Base-by-base conservation (phyloP, 345 rosid species). In the Melaleuca quinquenervia region DNA sequence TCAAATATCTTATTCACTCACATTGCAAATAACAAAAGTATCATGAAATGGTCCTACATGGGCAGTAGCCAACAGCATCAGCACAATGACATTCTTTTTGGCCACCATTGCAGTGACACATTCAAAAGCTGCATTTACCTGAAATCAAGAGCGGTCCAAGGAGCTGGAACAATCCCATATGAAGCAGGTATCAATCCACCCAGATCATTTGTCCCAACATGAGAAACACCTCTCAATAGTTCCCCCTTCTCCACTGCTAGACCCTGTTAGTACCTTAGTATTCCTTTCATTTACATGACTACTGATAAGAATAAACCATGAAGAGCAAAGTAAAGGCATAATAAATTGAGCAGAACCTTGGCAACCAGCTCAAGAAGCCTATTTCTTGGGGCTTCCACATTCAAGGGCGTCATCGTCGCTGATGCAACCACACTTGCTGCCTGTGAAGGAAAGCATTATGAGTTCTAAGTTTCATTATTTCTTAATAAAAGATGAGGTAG, bases 241-340 rank as follows among this genome's bases (percentile, higher is more conserved):
- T 94, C 98, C 3, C 95, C 94, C 75, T 92, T 96, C 90, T 95
- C 98, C 87, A 90, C 95, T 87, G 98, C 94, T 86, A 96, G 93
- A 92, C 98, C 98, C 98, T 95, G 95, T 90, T 86, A 88, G 90
- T 89, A 87, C 83, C 88, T 90, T 86, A 92, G 91, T 84, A 88
- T 80, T 20, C 56, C 82, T 52, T 83, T 50, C 64, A 45, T 55
- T 83, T 52, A 52, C 53, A 6, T 16, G 53, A 70, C 48, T 2
- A 32, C 48, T 3, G 78, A 70, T 8, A 18, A 70, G 78, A 70
- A 32, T 64, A 82, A 82, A 52, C 75, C 52, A 75, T 5, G 20
- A 27, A 41, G 64, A 53, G 26, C 48, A 78, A 26, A 21, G 7
- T 26, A 24, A 11, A 87, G 54, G 13, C 55, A 26, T 18, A 82